phyloP scores from a whole-genome alignment of 495 filamentous ascomycete species.

The Physcia stellaris region DNA sequence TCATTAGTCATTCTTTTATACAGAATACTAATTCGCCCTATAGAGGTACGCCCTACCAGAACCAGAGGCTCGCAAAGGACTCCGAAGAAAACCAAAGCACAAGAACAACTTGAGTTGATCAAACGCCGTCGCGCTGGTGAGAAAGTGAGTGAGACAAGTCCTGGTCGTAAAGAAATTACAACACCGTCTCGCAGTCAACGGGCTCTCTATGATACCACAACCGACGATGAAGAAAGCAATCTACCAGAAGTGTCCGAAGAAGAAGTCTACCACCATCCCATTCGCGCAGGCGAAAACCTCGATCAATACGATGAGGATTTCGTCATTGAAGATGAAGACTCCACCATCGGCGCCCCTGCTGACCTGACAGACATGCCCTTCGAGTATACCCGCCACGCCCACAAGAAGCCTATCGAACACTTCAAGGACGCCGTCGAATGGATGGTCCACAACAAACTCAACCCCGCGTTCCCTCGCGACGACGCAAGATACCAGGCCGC shows the following conservation, averaged over 20 bases:
- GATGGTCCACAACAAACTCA: conserved; percentile 66
- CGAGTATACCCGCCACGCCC: conserved; percentile 50
- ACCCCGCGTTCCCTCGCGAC: conserved; percentile 54
- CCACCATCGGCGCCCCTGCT: conserved; percentile 46
- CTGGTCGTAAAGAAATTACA: not conserved
- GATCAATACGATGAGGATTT: conserved; percentile 62
- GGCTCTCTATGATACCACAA: not conserved
- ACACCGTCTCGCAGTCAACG: not conserved
- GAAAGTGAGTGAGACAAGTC: not conserved
- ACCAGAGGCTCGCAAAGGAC: conserved; percentile 28
- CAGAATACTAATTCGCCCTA: too few species aligned
- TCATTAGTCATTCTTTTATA: too few species aligned
- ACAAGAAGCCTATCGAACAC: conserved; percentile 58
- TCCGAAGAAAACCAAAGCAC: conserved; percentile 24
- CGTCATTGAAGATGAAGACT: conserved; percentile 50
- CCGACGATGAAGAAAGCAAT: not conserved
- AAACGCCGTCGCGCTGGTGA: not conserved
- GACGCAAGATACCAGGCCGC: conserved; percentile 56
- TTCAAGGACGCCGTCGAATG: conserved; percentile 72
- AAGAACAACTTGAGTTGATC: not conserved
- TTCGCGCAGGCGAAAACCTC: conserved; percentile 8
- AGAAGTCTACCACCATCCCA: not conserved
- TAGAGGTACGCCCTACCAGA: conserved; percentile 25
- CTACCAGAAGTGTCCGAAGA: not conserved
- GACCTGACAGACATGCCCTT: conserved; percentile 48